phyloP scores from a whole-genome alignment of 345 rosid genomes.

The Citropsis articulata region DNA sequence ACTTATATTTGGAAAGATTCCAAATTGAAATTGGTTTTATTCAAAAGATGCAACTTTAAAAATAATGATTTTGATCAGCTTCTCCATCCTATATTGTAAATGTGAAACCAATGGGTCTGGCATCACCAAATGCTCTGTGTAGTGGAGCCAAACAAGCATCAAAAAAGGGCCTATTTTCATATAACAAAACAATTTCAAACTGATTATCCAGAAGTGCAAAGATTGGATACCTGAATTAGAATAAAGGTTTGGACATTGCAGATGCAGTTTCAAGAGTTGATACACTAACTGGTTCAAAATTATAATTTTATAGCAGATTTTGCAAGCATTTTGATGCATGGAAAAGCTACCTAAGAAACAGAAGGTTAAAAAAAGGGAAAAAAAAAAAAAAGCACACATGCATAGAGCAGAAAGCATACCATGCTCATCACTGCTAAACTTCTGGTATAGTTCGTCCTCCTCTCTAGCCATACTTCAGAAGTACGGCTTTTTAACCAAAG shows the following conservation, averaged over 20 bases:
- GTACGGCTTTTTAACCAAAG: constrained; percentile 99
- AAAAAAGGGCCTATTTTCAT: background rate
- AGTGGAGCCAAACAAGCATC: background rate
- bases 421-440: constrained; percentile 99
- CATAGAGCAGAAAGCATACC: constrained; percentile 51
- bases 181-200: background rate
- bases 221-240: background rate
- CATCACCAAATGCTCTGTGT: background rate
- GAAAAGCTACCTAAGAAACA: background rate
- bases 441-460: constrained; percentile 96
- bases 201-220: background rate
- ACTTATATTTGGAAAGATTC: background rate
- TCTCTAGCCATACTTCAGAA: constrained; percentile 97
- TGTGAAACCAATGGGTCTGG: background rate
- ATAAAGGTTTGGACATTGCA: background rate
- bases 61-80: background rate
- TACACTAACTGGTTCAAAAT: background rate
- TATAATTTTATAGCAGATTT: background rate
- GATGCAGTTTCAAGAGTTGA: background rate
- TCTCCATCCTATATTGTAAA: background rate
- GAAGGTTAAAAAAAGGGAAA: constrained; percentile 1
- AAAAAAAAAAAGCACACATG: background rate
- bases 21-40: background rate
- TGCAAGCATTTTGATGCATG: background rate
- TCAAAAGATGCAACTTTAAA: background rate